phyloP scores from a whole-genome alignment of 345 rosid species.

The Murraya paniculata region DNA sequence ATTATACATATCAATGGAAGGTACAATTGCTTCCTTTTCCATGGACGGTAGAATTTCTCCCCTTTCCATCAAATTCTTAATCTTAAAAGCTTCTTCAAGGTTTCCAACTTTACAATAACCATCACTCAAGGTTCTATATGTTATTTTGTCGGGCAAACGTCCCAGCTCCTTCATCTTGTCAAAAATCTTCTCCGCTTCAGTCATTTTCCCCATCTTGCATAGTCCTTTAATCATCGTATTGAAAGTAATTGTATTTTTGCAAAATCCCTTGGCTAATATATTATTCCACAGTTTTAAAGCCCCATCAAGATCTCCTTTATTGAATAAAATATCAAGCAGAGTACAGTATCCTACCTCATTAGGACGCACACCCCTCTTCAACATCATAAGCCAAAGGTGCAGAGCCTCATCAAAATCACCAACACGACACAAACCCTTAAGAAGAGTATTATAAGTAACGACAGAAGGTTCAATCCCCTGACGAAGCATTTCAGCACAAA shows the following conservation, averaged over 20 bases:
- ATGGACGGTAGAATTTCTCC: conserved; percentile 46
- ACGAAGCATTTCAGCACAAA: conserved; percentile 52
- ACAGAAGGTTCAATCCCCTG: conserved; percentile 47
- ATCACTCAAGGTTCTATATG: conserved; percentile 63
- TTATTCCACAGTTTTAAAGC: conserved; percentile 67
- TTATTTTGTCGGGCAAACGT: conserved; percentile 62
- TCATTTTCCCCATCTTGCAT: conserved; percentile 64
- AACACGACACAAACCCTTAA: conserved; percentile 60
- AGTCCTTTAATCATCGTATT: conserved; percentile 77
- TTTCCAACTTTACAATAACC: conserved; percentile 77
- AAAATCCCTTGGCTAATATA: conserved; percentile 60
- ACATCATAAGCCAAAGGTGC: conserved; percentile 64
- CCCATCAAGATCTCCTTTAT: conserved; percentile 58
- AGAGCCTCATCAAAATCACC: conserved; percentile 59
- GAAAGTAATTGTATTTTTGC: conserved; percentile 47
- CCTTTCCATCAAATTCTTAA: conserved; percentile 49
- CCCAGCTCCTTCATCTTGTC: conserved; percentile 51
- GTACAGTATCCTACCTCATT: conserved; percentile 63
- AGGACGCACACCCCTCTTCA: conserved; percentile 45
- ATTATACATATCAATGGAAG: conserved; percentile 61
- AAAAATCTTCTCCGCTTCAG: conserved; percentile 63
- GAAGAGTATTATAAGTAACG: conserved; percentile 72
- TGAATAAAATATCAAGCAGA: conserved; percentile 65
- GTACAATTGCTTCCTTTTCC: conserved; percentile 45
- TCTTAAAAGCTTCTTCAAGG: conserved; percentile 54